These are phyloP conservation scores for Vaccinium macrocarpon DNA, from an alignment of 148 eudicot species.

Conservation along the genomic window DNA sequence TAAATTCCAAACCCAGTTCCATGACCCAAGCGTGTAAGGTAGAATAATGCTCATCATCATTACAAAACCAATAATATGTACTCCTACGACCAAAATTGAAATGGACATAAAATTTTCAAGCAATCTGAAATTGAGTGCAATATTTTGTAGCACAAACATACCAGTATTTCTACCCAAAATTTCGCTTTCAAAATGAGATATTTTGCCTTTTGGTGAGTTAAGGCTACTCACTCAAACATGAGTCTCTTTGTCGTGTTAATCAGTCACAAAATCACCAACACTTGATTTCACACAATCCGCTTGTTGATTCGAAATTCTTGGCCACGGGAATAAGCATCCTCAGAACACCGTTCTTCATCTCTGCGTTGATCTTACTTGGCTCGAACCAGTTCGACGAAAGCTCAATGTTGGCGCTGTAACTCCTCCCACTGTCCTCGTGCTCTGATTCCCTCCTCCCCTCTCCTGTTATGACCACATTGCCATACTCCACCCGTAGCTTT, in stretches of 20 bases:
- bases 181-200: neutral
- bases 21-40: too few species aligned
- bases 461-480: neutral
- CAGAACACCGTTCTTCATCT: neutral
- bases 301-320: neutral
- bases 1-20: too few species aligned
- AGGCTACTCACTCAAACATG: neutral
- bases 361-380: neutral
- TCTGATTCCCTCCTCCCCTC: neutral
- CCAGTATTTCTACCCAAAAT: neutral
- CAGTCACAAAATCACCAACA: neutral
- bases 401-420: neutral
- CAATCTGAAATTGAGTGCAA: neutral
- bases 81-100: neutral
- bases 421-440: neutral
- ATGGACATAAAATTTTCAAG: neutral
- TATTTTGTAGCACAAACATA: neutral
- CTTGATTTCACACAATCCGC: neutral
- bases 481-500: neutral
- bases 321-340: constrained; percentile 1
- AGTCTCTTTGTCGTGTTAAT: neutral
- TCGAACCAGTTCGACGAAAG: neutral
- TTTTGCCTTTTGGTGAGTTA: neutral
- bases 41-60: too few species aligned
- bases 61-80: neutral